Percentiles rank a stretch among this genome's conserved stretches.
Evolutionary conservation across 306 rosid species (phyloP).

Genomic region (Pachyrhizus erosus): DNA sequence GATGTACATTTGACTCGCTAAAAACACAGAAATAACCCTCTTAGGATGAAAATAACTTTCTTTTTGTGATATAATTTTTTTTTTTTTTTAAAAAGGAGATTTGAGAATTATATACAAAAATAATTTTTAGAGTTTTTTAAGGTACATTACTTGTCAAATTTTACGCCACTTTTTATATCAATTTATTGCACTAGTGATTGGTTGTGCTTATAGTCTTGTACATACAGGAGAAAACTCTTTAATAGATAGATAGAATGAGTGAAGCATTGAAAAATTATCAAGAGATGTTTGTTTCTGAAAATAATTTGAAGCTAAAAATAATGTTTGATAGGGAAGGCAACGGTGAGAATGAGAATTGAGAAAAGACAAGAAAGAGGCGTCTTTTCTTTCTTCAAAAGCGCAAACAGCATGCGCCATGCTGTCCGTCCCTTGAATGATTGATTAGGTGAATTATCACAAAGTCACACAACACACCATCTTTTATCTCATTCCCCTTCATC

Average conservation of each 20-base stretch:
- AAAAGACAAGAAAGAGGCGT: neutral
- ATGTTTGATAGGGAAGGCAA: conserved; percentile 9
- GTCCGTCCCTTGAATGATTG: neutral
- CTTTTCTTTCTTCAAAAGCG: neutral
- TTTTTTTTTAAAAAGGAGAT: neutral
- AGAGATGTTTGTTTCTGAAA: neutral
- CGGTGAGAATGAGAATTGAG: conserved; percentile 38
- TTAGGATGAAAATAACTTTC: no score
- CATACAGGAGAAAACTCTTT: neutral
- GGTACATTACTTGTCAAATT: neutral
- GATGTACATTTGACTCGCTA: conserved; percentile 23
- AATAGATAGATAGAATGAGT: neutral
- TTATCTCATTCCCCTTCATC: neutral
- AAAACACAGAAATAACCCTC: neutral
- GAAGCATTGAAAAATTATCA: neutral
- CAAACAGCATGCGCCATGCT: neutral
- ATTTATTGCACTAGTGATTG: neutral
- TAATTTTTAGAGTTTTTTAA: neutral
- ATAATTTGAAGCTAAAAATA: conserved; percentile 21
- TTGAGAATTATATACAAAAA: neutral
- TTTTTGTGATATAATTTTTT: no score
- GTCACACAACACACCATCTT: neutral
- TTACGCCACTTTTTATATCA: neutral
- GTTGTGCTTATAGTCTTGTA: neutral
- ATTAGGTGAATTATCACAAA: no score